These are phyloP conservation scores for Wickerhamomyces rabaulensis DNA, from an alignment of 805 yeast genomes.

Conservation along the genomic window DNA sequence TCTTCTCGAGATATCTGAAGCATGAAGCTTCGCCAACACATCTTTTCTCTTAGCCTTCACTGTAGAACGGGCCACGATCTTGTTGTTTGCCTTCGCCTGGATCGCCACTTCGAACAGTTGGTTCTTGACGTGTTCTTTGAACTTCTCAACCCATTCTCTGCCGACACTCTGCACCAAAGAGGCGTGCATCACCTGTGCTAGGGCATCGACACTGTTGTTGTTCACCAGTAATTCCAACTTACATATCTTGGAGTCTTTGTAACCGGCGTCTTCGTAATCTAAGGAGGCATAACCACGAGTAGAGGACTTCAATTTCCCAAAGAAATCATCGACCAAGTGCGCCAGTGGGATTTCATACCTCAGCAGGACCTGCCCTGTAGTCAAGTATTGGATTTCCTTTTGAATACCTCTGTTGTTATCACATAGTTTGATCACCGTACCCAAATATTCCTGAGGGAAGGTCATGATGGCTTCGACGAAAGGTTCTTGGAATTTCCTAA, in stretches of 20 bases:
- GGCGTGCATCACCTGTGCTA: constrained; percentile 84
- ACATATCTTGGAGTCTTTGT: constrained; percentile 70
- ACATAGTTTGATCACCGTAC: constrained; percentile 81
- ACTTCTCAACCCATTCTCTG: constrained; percentile 74
- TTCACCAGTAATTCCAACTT: constrained; percentile 87
- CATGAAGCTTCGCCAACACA: constrained; percentile 90
- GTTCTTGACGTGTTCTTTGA: constrained; percentile 71
- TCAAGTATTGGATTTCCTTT: constrained; percentile 67
- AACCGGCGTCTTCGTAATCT: constrained; percentile 93
- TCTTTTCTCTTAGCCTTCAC: constrained; percentile 92
- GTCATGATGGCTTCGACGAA: constrained; percentile 87
- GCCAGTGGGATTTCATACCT: constrained; percentile 82
- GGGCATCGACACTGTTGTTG: constrained; percentile 85
- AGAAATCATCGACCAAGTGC: constrained; percentile 90
- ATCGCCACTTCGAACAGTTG: constrained; percentile 91
- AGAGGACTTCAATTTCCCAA: constrained; percentile 85
- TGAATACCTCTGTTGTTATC: constrained; percentile 82
- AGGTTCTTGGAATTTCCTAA: constrained; percentile 71
- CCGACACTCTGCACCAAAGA: constrained; percentile 72
- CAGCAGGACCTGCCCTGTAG: constrained; percentile 75
- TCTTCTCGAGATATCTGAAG: constrained; percentile 85
- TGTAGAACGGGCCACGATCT: constrained; percentile 86
- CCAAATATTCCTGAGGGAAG: constrained; percentile 84
- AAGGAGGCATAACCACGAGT: constrained; percentile 92
- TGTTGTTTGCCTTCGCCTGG: constrained; percentile 79